These are phyloP conservation scores for Delonix regia DNA, from an alignment of 306 rosid species.

Conservation along the genomic window DNA sequence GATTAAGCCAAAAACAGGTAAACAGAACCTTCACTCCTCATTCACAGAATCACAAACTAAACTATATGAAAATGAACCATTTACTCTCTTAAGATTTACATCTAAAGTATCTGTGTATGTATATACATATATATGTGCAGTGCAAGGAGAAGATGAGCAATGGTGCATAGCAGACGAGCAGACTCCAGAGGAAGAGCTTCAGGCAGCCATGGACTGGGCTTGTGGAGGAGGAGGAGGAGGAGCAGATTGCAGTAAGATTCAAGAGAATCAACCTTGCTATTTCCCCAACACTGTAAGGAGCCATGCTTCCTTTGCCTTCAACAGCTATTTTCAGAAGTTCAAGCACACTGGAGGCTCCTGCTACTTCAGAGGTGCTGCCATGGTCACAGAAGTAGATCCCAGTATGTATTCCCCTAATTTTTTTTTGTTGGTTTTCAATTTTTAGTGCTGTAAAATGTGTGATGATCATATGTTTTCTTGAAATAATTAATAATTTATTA, in stretches of 20 bases:
- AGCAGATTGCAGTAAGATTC: conserved; percentile 74
- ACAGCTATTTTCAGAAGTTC: conserved; percentile 66
- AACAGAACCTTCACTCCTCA: background rate
- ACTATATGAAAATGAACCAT: no score
- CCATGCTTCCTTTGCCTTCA: conserved; percentile 89
- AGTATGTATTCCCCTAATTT: conserved; percentile 48
- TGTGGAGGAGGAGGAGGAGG: conserved; percentile 75
- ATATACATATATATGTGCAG: background rate
- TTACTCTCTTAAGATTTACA: background rate
- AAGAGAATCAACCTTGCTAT: conserved; percentile 64
- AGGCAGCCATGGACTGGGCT: conserved; percentile 79
- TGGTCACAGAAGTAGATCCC: conserved; percentile 79
- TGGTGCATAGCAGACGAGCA: conserved; percentile 93
- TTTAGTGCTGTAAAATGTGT: no score
- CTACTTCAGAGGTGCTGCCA: conserved; percentile 70
- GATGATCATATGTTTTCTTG: no score
- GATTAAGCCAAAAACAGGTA: conserved; percentile 61
- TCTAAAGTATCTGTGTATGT: no score
- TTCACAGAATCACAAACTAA: background rate
- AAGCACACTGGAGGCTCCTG: conserved; percentile 76
- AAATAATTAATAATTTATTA: no score
- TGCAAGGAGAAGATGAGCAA: conserved; percentile 58
- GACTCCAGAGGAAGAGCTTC: conserved; percentile 63
- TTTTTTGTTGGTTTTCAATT: no score
- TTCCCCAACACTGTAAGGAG: conserved; percentile 64